Conservation (phyloP, 2,329 filamentous ascomycete species). For the Dryadomyces sulphureus region DNA sequence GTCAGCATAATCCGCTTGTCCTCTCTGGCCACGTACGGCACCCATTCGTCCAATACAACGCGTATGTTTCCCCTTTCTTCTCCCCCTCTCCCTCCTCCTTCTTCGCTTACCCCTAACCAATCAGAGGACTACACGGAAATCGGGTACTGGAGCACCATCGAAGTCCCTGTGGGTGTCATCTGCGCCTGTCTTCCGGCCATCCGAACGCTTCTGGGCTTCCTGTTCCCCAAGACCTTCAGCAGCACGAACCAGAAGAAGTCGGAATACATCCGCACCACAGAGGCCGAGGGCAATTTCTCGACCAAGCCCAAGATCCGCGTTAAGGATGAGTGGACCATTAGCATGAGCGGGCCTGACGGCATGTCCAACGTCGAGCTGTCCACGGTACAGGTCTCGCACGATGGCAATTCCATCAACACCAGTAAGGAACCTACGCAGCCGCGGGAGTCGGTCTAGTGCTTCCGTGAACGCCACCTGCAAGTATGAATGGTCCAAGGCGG, state of each 20-base stretch:
- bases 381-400: not conserved
- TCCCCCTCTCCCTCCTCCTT: not conserved
- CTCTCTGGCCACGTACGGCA: constrained; percentile 7
- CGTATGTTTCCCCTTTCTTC: not conserved
- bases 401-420: not conserved
- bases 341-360: not conserved
- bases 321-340: not conserved
- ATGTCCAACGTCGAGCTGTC: not conserved
- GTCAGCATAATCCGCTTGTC: constrained; percentile 12
- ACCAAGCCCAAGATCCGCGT: not conserved
- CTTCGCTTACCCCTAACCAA: not conserved
- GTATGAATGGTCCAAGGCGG: no score
- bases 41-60: not conserved
- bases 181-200: constrained; percentile 20
- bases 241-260: not conserved
- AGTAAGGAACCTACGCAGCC: not conserved
- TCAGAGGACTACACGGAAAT: constrained; percentile 11
- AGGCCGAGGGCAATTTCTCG: not conserved
- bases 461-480: no score
- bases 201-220: constrained; percentile 6
- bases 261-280: not conserved
- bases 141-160: constrained; percentile 18
- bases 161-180: constrained; percentile 18
- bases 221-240: not conserved
- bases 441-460: not conserved